A percentile compares a stretch with the other conserved stretches of the same genome.
phyloP scores from a whole-genome alignment of 2,329 filamentous ascomycete species.

The Taxawa tesnikishii region DNA sequence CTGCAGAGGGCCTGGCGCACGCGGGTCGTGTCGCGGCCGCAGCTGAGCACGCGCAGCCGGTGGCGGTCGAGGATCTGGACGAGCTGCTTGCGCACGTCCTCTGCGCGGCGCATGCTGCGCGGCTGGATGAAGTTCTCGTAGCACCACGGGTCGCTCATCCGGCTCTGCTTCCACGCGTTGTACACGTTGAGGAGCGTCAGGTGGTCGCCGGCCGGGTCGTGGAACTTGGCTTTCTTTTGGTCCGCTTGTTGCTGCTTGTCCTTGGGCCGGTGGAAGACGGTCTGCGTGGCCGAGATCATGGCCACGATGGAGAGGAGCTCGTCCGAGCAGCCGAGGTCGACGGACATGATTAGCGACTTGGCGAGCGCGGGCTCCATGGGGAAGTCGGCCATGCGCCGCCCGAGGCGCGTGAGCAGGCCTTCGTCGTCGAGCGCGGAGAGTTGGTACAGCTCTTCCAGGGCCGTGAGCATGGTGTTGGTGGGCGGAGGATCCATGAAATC shows the following conservation, averaged over 20 bases:
- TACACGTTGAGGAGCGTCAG: conserved; percentile 93
- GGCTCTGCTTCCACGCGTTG: conserved; percentile 85
- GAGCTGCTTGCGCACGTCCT: conserved; percentile 86
- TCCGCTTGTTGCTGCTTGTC: conserved; percentile 95
- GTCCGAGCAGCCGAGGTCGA: conserved; percentile 80
- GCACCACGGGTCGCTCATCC: conserved; percentile 81
- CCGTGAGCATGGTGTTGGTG: conserved; percentile 94
- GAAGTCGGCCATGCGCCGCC: conserved; percentile 96
- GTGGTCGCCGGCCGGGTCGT: conserved; percentile 89
- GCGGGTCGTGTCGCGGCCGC: conserved; percentile 74
- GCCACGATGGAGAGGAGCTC: conserved; percentile 90
- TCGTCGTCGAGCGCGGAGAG: conserved; percentile 89
- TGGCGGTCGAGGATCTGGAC: conserved; percentile 91
- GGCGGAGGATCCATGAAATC: conserved; percentile 99
- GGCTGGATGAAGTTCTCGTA: conserved; percentile 97
- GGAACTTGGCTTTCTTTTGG: conserved; percentile 95
- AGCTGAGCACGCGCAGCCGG: conserved; percentile 68
- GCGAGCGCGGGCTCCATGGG: conserved; percentile 91
- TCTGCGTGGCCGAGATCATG: conserved; percentile 72
- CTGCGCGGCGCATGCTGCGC: conserved; percentile 72
- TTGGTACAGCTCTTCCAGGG: conserved; percentile 88
- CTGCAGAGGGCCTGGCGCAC: conserved; percentile 81
- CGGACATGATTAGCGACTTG: conserved; percentile 78
- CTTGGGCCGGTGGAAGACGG: conserved; percentile 88
- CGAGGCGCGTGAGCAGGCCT: conserved; percentile 79